A percentile compares a stretch with the other conserved stretches of the same genome.
Evolutionary conservation across 441 rosid genomes (phyloP).

Genomic region (Iberis amara): DNA sequence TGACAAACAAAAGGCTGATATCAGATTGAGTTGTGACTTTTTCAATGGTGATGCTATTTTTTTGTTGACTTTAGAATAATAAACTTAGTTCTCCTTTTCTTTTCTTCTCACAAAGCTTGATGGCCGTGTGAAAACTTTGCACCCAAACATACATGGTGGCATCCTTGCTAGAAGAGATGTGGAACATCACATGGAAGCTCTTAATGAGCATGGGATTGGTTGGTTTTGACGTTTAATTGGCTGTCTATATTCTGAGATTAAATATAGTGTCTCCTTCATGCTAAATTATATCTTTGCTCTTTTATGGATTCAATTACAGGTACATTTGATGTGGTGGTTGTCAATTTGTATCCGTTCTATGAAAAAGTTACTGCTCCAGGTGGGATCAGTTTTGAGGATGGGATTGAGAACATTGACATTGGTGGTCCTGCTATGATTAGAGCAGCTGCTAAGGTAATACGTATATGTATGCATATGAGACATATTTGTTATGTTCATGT

Average conservation of each 20-base stretch:
- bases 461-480: background rate
- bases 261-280: background rate
- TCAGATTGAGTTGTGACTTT: background rate
- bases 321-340: conserved; percentile 82
- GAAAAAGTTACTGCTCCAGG: conserved; percentile 66
- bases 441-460: conserved; percentile 84
- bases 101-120: conserved; percentile 50
- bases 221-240: conserved; percentile 16
- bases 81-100: conserved; percentile 5
- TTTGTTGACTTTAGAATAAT: conserved; percentile 37
- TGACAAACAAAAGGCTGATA: background rate
- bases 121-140: conserved; percentile 87
- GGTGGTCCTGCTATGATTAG: conserved; percentile 88
- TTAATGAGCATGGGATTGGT: conserved; percentile 78
- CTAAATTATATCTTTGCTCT: background rate
- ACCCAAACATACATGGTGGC: conserved; percentile 83
- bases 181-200: conserved; percentile 84
- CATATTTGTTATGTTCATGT: background rate
- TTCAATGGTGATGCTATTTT: background rate
- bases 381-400: conserved; percentile 65
- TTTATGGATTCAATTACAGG: conserved; percentile 35
- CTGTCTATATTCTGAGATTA: background rate
- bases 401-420: conserved; percentile 87
- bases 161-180: conserved; percentile 86
- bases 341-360: conserved; percentile 86